Evolutionary conservation across 2,329 filamentous ascomycete genomes (phyloP).

Genomic region (Parasarocladium wereldwijsianum): DNA sequence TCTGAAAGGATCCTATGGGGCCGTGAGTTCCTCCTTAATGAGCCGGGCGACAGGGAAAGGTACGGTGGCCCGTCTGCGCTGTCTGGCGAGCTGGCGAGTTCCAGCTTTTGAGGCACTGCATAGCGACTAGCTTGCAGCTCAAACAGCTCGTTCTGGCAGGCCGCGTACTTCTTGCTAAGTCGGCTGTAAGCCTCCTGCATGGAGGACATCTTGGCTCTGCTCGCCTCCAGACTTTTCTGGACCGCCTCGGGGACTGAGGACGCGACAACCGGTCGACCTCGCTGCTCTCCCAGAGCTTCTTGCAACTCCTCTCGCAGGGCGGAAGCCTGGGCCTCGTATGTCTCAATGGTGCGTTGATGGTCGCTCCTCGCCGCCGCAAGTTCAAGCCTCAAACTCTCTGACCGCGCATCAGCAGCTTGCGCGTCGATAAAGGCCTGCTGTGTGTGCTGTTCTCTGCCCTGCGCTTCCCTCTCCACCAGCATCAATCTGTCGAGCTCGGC

Average conservation of each 20-base stretch:
- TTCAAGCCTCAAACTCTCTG: slow-evolving; percentile 43
- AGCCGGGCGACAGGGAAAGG: slow-evolving; percentile 17
- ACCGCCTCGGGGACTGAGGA: slow-evolving; percentile 18
- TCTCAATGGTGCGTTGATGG: slow-evolving; percentile 23
- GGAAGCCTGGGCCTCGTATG: slow-evolving; percentile 34
- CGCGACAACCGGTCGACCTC: background rate
- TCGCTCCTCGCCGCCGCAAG: slow-evolving; percentile 36
- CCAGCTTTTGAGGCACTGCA: slow-evolving; percentile 9
- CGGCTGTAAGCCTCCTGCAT: slow-evolving; percentile 35
- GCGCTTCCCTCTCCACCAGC: slow-evolving; percentile 47
- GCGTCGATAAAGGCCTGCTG: slow-evolving; percentile 42
- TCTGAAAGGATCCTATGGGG: slow-evolving; percentile 29
- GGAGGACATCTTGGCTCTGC: slow-evolving; percentile 36
- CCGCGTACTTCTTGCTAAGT: slow-evolving; percentile 35
- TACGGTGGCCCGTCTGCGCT: slow-evolving; percentile 20
- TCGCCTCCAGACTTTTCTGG: slow-evolving; percentile 32
- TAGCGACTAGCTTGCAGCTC: slow-evolving; percentile 26
- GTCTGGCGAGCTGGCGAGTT: slow-evolving; percentile 10
- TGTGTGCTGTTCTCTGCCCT: slow-evolving; percentile 47
- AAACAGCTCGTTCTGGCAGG: slow-evolving; percentile 33
- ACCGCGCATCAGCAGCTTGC: slow-evolving; percentile 40
- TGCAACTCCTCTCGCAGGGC: slow-evolving; percentile 30
- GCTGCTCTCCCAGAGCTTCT: slow-evolving; percentile 13
- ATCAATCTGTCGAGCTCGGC: slow-evolving; percentile 44
- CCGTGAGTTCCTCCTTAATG: slow-evolving; percentile 21